Percentiles rank a stretch among this genome's conserved stretches.
phyloP scores from a whole-genome alignment of 495 filamentous ascomycete species.

The Penicillium arizonense region DNA sequence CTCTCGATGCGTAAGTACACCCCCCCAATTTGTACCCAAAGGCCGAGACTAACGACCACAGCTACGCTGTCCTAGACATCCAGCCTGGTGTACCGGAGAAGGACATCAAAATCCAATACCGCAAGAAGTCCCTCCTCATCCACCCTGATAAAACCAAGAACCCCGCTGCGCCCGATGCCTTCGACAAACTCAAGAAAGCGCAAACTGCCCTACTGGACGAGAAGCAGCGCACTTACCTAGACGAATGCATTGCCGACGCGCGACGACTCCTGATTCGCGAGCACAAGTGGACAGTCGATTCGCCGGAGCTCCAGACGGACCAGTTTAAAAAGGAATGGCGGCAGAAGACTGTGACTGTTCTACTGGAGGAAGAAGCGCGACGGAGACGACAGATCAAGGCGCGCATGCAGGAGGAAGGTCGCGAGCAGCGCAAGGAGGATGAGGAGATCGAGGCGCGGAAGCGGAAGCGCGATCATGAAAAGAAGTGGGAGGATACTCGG shows the following conservation, averaged over 20 bases:
- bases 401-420: constrained; percentile 93
- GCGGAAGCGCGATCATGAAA: constrained; percentile 87
- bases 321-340: constrained; percentile 83
- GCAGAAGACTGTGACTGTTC: constrained; percentile 85
- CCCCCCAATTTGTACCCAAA: neutral
- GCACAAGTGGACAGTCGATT: constrained; percentile 87
- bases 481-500: constrained; percentile 89
- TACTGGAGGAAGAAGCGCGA: constrained; percentile 89
- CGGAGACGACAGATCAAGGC: constrained; percentile 84
- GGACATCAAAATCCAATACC: constrained; percentile 92
- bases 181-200: constrained; percentile 94
- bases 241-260: constrained; percentile 94
- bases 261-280: constrained; percentile 92
- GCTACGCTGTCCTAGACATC: constrained; percentile 92
- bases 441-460: constrained; percentile 86
- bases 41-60: constrained; percentile 20
- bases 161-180: constrained; percentile 87
- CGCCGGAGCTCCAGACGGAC: constrained; percentile 72
- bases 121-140: constrained; percentile 95
- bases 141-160: constrained; percentile 98
- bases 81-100: constrained; percentile 93
- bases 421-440: constrained; percentile 83
- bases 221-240: constrained; percentile 79
- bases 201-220: constrained; percentile 90
- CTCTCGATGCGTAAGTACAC: constrained; percentile 74